phyloP scores from a whole-genome alignment of 2,329 filamentous ascomycete genomes.

The Aspergillus pseudonomiae region DNA sequence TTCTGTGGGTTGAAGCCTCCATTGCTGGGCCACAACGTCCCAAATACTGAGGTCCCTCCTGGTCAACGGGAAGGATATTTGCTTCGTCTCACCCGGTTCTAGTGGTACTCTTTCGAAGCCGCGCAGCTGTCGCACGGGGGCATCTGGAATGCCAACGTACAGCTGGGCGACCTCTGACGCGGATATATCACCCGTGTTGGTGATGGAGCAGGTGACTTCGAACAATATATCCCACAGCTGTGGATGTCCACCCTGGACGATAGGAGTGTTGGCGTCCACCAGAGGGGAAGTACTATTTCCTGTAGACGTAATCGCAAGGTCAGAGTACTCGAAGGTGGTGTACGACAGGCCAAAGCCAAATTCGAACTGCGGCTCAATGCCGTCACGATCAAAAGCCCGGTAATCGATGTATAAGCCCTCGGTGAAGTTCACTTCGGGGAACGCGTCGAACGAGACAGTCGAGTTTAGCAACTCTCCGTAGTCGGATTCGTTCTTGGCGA shows the following conservation, averaged over 20 bases:
- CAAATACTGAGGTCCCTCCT: conserved; percentile 40
- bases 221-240: conserved; percentile 8
- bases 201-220: conserved; percentile 50
- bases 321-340: conserved; percentile 55
- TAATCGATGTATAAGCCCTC: conserved; percentile 3
- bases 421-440: conserved; percentile 10
- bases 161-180: conserved; percentile 60
- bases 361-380: neutral
- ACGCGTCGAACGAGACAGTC: neutral
- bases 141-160: conserved; percentile 53
- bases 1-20: conserved; percentile 20
- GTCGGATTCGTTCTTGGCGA: conserved; percentile 59
- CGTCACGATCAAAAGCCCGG: neutral
- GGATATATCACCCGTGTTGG: conserved; percentile 53
- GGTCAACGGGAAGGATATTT: conserved; percentile 50
- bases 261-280: conserved; percentile 40
- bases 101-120: conserved; percentile 57
- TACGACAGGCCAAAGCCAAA: conserved; percentile 41
- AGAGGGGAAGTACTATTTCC: conserved; percentile 41
- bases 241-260: conserved; percentile 6
- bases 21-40: conserved; percentile 36
- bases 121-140: conserved; percentile 44
- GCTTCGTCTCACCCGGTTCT: conserved; percentile 41
- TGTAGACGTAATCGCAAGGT: conserved; percentile 39
- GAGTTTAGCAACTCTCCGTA: conserved; percentile 44